Evolutionary conservation across 768 basidiomycete genomes (phyloP).

Genomic region (Leccinum subtestaceum): DNA sequence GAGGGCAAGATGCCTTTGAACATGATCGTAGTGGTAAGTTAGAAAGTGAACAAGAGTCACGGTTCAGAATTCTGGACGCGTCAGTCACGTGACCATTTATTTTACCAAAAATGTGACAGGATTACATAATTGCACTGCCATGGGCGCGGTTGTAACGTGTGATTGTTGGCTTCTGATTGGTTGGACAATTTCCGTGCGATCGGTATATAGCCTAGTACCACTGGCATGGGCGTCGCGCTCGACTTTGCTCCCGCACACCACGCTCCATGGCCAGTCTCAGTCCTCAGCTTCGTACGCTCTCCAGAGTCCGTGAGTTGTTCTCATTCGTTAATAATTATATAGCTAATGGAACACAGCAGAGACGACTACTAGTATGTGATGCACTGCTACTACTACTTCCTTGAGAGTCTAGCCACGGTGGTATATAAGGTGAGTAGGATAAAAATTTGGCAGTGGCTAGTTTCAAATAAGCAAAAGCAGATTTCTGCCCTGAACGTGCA

Average conservation of each 20-base stretch:
- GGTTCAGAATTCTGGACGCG: conserved; percentile 33
- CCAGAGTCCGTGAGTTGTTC: conserved; percentile 1
- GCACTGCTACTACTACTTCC: conserved; percentile 13
- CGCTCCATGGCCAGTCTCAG: neutral
- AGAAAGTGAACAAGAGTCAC: conserved; percentile 12
- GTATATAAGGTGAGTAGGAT: conserved; percentile 20
- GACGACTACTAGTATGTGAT: conserved; percentile 8
- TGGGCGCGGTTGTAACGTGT: conserved; percentile 13
- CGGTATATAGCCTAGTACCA: conserved; percentile 27
- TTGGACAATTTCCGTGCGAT: conserved; percentile 27
- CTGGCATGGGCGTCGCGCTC: neutral
- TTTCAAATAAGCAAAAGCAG: conserved; percentile 31
- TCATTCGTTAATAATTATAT: conserved; percentile 1
- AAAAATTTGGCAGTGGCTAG: conserved; percentile 7
- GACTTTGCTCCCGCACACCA: neutral
- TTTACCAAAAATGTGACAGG: conserved; percentile 7
- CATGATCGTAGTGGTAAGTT: conserved; percentile 41
- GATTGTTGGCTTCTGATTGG: conserved; percentile 19
- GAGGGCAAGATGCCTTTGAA: conserved; percentile 79
- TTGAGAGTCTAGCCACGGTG: neutral
- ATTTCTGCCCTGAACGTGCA: conserved; percentile 32
- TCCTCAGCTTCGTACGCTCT: neutral
- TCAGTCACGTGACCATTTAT: conserved; percentile 33
- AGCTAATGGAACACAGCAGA: conserved; percentile 12
- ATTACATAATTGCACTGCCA: conserved; percentile 20